These are phyloP conservation scores for Adansonia rubrostipa DNA, from an alignment of 441 rosid genomes.

Conservation along the genomic window DNA sequence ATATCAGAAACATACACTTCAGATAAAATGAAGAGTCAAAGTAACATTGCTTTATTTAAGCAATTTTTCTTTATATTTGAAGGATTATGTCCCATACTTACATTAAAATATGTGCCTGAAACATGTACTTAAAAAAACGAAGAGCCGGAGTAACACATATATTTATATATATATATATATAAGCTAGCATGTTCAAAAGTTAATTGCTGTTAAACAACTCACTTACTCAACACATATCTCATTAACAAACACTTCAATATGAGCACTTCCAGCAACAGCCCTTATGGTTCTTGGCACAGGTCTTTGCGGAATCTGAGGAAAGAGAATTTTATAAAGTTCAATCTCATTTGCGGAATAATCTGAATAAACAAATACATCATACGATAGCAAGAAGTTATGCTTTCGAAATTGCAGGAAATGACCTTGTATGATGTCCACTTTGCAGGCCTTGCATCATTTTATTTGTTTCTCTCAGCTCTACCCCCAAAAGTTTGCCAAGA, in stretches of 20 bases:
- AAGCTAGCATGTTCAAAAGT: not conserved
- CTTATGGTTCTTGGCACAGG: constrained; percentile 48
- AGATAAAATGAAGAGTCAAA: not conserved
- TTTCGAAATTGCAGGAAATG: constrained; percentile 42
- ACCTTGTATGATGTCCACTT: constrained; percentile 87
- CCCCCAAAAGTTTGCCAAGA: constrained; percentile 76
- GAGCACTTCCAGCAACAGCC: constrained; percentile 36
- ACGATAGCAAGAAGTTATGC: not conserved
- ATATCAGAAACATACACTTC: not conserved
- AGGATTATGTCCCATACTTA: not conserved
- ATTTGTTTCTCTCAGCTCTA: constrained; percentile 89
- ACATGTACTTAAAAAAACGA: not conserved
- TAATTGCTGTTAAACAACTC: not conserved
- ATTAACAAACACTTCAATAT: constrained; percentile 81
- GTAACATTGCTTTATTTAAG: not conserved
- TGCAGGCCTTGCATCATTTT: constrained; percentile 69
- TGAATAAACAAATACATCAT: not conserved
- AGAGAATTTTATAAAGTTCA: constrained; percentile 7
- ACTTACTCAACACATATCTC: constrained; percentile 71
- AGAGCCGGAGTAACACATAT: not conserved
- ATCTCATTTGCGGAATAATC: constrained; percentile 28
- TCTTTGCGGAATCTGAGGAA: constrained; percentile 66
- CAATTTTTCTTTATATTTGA: too few relatives aligned
- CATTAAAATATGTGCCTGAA: not conserved
- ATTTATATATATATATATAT: too few relatives aligned